A percentile compares a stretch with the other conserved stretches of the same genome.
Conservation (phyloP, 495 filamentous ascomycete genomes). For the Chaetomium fimeti region DNA sequence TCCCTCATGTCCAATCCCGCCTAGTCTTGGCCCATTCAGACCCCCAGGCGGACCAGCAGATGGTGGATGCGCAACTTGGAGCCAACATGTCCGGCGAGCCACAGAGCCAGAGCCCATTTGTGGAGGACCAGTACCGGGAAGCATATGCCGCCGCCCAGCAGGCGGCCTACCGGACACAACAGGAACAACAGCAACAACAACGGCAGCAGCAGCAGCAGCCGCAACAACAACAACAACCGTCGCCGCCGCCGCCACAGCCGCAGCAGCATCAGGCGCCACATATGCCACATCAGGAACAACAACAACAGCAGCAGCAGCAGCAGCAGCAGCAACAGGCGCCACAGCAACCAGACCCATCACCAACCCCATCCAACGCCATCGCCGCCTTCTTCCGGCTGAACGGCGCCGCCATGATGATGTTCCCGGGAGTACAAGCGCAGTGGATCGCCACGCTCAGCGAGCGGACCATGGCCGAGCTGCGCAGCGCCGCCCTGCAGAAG, state of each 20-base stretch:
- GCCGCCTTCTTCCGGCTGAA: slow-evolving; percentile 66
- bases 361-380: slow-evolving; percentile 37
- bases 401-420: slow-evolving; percentile 44
- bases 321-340: slow-evolving; percentile 4
- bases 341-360: slow-evolving; percentile 12
- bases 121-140: slow-evolving; percentile 20
- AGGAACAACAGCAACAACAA: background rate
- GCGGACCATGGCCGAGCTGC: slow-evolving; percentile 57
- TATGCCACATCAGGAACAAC: slow-evolving; percentile 21
- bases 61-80: slow-evolving; percentile 22
- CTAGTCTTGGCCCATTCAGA: slow-evolving; percentile 16
- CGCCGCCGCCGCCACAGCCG: slow-evolving; percentile 11
- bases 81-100: background rate
- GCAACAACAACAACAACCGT: slow-evolving; percentile 14
- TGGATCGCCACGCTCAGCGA: slow-evolving; percentile 63
- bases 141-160: slow-evolving; percentile 13
- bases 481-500: slow-evolving; percentile 53
- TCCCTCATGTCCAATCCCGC: slow-evolving; percentile 23
- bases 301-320: slow-evolving; percentile 5
- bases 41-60: slow-evolving; percentile 14
- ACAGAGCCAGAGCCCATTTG: slow-evolving; percentile 10
- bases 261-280: slow-evolving; percentile 2
- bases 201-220: slow-evolving; percentile 2
- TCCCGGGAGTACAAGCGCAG: slow-evolving; percentile 43
- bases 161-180: slow-evolving; percentile 1